Evolutionary conservation across 208 protist genomes (phyloP).

Genomic region (Trypanosoma cruzi): DNA sequence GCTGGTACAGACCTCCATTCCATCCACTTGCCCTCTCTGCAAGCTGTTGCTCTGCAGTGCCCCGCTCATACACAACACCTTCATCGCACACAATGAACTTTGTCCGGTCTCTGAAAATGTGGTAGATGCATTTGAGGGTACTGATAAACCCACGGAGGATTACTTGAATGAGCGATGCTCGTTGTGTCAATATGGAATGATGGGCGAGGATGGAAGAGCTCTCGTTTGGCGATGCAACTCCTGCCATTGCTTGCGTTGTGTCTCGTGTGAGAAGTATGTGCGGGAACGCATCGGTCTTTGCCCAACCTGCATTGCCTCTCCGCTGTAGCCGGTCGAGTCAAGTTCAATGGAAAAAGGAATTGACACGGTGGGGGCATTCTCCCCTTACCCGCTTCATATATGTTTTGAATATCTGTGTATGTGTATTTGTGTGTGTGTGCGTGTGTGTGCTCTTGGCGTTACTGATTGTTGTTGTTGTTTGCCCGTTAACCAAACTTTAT

Average conservation of each 20-base stretch:
- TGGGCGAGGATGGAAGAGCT: background rate
- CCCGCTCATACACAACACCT: constrained; percentile 61
- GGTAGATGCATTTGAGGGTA: background rate
- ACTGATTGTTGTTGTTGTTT: constrained; percentile 18
- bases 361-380: no score
- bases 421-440: background rate
- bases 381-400: no score
- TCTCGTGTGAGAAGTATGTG: constrained; percentile 52
- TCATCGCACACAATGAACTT: constrained; percentile 67
- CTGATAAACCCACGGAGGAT: background rate
- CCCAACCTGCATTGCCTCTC: constrained; percentile 55
- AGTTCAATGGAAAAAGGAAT: no score
- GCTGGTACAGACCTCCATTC: constrained; percentile 65
- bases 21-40: constrained; percentile 78
- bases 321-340: background rate
- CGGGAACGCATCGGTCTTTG: constrained; percentile 59
- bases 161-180: constrained; percentile 8
- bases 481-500: no score
- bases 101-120: constrained; percentile 34
- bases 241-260: constrained; percentile 58
- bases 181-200: constrained; percentile 14
- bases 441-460: background rate
- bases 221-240: constrained; percentile 37
- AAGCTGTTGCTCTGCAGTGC: constrained; percentile 73
- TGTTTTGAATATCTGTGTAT: background rate